These are phyloP conservation scores for Chytriomyces hyalinus DNA, from an alignment of 192 early-diverging fungal species.

Conservation along the genomic window DNA sequence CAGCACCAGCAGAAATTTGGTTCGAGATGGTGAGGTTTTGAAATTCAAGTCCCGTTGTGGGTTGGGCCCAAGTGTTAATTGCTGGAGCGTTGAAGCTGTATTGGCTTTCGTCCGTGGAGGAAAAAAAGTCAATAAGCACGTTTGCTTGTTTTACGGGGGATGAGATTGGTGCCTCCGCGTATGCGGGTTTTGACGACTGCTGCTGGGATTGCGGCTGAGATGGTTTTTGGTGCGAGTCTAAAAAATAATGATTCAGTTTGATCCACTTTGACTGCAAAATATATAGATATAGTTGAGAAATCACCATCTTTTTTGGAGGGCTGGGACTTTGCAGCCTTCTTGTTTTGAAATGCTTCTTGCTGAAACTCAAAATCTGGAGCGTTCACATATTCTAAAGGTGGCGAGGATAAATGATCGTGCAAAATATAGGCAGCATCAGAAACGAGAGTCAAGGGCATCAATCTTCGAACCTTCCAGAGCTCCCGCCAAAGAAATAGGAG, in stretches of 20 bases:
- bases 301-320: neutral
- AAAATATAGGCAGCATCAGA: neutral
- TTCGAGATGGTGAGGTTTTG: neutral
- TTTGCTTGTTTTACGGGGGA: constrained; percentile 28
- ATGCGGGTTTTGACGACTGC: constrained; percentile 5
- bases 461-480: constrained; percentile 62
- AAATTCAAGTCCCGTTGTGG: constrained; percentile 11
- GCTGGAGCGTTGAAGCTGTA: constrained; percentile 45
- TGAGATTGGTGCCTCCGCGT: neutral
- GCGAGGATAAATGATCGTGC: neutral
- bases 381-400: constrained; percentile 49
- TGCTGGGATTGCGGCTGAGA: neutral
- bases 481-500: constrained; percentile 68
- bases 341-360: constrained; percentile 52
- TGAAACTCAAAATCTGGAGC: constrained; percentile 75
- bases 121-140: constrained; percentile 47
- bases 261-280: too few species aligned
- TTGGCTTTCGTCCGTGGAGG: constrained; percentile 40
- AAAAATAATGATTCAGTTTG: too few species aligned
- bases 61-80: constrained; percentile 37
- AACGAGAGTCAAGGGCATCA: neutral
- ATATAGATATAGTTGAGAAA: too few species aligned
- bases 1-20: neutral
- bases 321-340: constrained; percentile 33
- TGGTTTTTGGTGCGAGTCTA: neutral